Evolutionary conservation across 2,329 filamentous ascomycete genomes (phyloP).

Genomic region (Penicillium sp.): DNA sequence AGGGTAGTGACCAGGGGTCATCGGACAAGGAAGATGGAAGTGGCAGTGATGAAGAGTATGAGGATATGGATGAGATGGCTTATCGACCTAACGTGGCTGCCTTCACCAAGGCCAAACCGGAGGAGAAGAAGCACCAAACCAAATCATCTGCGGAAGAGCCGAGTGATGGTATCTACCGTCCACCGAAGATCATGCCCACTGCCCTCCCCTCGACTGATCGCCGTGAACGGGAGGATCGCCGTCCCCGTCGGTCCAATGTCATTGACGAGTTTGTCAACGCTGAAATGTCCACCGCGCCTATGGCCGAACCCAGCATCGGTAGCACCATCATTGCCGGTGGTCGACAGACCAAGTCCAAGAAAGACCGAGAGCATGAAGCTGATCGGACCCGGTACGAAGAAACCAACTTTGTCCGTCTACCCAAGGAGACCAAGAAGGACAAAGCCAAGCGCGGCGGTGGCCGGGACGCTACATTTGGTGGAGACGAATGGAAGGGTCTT

Average conservation of each 20-base stretch:
- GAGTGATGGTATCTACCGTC: conserved; percentile 71
- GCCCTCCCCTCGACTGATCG: conserved; percentile 67
- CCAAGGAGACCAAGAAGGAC: conserved; percentile 84
- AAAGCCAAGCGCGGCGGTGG: conserved; percentile 55
- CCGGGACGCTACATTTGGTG: conserved; percentile 63
- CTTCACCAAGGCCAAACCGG: conserved; percentile 40
- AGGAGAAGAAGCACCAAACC: conserved; percentile 20
- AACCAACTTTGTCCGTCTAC: conserved; percentile 80
- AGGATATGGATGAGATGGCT: conserved; percentile 55
- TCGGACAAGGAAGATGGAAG: conserved; percentile 22
- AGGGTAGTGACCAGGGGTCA: conserved; percentile 27
- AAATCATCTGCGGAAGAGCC: conserved; percentile 28
- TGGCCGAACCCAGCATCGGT: conserved; percentile 84
- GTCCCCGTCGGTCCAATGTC: conserved; percentile 68
- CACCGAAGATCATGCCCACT: conserved; percentile 81
- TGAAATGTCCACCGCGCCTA: conserved; percentile 74
- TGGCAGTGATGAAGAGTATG: conserved; percentile 35
- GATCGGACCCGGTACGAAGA: conserved; percentile 87
- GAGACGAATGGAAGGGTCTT: conserved; percentile 86
- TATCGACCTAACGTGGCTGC: conserved; percentile 57
- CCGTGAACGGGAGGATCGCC: conserved; percentile 55
- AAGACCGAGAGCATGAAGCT: conserved; percentile 69
- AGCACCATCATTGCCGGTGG: conserved; percentile 79
- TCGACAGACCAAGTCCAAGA: conserved; percentile 68
- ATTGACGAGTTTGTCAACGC: conserved; percentile 87